These are phyloP conservation scores for Penicillium alfredii DNA, from an alignment of 495 filamentous ascomycete genomes.

Conservation along the genomic window DNA sequence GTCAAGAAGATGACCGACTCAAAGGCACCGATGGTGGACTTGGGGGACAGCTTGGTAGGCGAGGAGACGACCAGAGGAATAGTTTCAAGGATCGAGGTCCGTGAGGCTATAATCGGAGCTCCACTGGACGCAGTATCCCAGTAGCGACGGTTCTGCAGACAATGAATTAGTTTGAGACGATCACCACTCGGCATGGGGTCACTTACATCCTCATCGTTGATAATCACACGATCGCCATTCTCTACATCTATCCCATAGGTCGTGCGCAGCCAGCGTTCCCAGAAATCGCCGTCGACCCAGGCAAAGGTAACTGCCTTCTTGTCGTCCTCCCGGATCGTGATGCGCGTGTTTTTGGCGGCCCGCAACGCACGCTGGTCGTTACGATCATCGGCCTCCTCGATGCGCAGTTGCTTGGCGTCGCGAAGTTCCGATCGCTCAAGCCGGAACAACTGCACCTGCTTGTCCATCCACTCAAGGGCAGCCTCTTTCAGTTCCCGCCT, in stretches of 20 bases:
- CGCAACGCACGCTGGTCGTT: conserved; percentile 82
- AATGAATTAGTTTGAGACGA: conserved; percentile 22
- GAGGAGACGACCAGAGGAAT: conserved; percentile 67
- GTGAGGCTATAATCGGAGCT: conserved; percentile 78
- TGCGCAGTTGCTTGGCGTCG: conserved; percentile 87
- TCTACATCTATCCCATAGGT: conserved; percentile 87
- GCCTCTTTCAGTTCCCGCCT: conserved; percentile 93
- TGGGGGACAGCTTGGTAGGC: conserved; percentile 78
- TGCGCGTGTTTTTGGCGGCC: conserved; percentile 83
- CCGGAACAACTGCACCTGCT: conserved; percentile 81
- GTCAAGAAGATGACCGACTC: conserved; percentile 76
- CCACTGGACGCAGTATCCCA: conserved; percentile 92
- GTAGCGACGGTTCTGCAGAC: conserved; percentile 79
- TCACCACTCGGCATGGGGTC: not conserved
- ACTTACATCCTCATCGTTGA: conserved; percentile 96
- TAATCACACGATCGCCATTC: conserved; percentile 85
- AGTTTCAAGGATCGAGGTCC: conserved; percentile 93
- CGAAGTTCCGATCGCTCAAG: conserved; percentile 86
- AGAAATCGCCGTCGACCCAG: conserved; percentile 98
- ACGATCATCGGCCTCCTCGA: conserved; percentile 93
- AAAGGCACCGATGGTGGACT: conserved; percentile 73
- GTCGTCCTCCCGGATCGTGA: conserved; percentile 80
- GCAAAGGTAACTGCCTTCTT: conserved; percentile 90
- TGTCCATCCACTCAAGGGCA: conserved; percentile 96
- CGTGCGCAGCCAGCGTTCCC: conserved; percentile 92